phyloP scores from a whole-genome alignment of 345 rosid genomes.

The Ailanthus altissimus region DNA sequence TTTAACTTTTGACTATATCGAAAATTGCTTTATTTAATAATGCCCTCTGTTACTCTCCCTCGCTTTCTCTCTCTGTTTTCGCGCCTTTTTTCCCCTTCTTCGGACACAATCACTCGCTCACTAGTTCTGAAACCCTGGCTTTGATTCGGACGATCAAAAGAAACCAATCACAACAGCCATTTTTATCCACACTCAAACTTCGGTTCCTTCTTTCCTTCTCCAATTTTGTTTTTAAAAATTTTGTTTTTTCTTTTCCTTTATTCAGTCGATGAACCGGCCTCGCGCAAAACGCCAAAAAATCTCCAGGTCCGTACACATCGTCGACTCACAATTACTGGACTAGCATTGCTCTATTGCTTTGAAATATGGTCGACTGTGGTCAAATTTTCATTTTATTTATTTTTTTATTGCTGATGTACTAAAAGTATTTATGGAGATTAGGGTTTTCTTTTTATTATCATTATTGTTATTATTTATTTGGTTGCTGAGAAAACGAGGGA shows the following conservation, averaged over 20 bases:
- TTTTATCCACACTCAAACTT: neutral
- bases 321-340: neutral
- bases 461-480: neutral
- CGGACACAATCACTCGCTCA: neutral
- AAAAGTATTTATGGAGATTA: too few relatives aligned
- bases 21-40: too few relatives aligned
- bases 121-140: constrained; percentile 22
- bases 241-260: neutral
- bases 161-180: neutral
- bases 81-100: neutral
- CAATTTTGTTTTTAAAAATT: neutral
- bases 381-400: neutral
- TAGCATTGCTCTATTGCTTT: too few relatives aligned
- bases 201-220: neutral
- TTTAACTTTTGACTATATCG: too few relatives aligned
- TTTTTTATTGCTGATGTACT: too few relatives aligned
- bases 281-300: constrained; percentile 56
- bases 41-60: neutral
- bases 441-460: neutral
- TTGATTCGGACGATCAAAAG: neutral
- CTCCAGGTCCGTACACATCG: constrained; percentile 33
- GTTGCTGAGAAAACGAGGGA: constrained; percentile 6
- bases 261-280: constrained; percentile 44
- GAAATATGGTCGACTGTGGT: neutral
- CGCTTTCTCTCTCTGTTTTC: neutral